Percentiles rank a stretch among this genome's conserved stretches.
Evolutionary conservation across 129 eudicot species (phyloP).

Genomic region (Artemisia annua): DNA sequence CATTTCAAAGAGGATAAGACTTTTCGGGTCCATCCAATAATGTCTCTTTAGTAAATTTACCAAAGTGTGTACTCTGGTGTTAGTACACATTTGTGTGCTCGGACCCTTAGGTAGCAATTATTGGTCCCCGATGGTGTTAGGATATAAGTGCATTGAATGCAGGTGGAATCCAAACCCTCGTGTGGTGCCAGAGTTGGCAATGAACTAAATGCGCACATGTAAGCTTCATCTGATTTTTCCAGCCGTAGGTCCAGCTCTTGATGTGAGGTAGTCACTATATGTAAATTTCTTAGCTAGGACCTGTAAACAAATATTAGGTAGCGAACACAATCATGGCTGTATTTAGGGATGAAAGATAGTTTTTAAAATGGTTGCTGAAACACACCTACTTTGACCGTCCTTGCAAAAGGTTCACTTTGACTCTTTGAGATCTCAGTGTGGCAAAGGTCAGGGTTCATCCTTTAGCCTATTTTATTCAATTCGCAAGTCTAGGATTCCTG

Average conservation of each 20-base stretch:
- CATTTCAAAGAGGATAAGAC: not conserved
- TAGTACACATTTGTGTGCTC: slow-evolving; percentile 15
- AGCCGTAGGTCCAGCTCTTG: slow-evolving; percentile 22
- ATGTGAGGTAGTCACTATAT: slow-evolving; percentile 4
- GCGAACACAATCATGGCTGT: not conserved
- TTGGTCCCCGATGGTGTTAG: slow-evolving; percentile 37
- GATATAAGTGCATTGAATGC: slow-evolving; percentile 27
- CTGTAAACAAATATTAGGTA: not conserved
- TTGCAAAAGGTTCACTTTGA: too few species aligned
- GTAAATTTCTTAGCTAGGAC: not conserved
- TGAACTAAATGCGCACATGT: slow-evolving; percentile 18
- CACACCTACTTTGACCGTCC: too few species aligned
- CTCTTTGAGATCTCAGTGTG: too few species aligned
- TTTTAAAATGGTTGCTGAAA: not conserved
- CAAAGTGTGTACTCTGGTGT: not conserved
- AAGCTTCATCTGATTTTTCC: slow-evolving; percentile 8
- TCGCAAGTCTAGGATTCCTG: too few species aligned
- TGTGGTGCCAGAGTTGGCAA: slow-evolving; percentile 35
- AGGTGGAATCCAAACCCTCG: slow-evolving; percentile 41
- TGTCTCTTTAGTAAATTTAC: not conserved
- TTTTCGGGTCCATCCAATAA: not conserved
- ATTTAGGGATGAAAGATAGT: not conserved
- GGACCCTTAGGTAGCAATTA: slow-evolving; percentile 15
- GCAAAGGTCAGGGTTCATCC: too few species aligned
- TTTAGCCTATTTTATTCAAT: too few species aligned